Base-by-base conservation (phyloP, 768 basidiomycete genomes). In the Cystofilobasidium macerans region DNA sequence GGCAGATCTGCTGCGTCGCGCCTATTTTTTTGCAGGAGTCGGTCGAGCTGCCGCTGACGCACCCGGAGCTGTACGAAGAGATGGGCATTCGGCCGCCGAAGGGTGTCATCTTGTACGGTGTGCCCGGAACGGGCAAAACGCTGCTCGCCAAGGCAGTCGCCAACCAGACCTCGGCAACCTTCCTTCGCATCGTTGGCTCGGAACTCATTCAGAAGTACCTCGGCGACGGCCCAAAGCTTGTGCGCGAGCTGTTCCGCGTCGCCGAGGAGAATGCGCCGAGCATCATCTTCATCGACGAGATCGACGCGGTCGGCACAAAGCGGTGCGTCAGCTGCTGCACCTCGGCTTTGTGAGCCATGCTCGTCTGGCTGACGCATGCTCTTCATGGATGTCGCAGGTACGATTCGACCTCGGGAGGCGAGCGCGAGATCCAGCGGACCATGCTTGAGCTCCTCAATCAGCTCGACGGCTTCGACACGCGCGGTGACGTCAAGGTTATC, bases 51-150 rank as follows among this genome's bases (percentile, higher is more conserved):
- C 95, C 95, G 0, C 80, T 99, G 28, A 98, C 94, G 12, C 95
- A 98, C 75, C 95, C 95, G 3, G 95, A 99, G 74, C 78, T 98
- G 43, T 99, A 98, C 78, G 94, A 98, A 77, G 94, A 98, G 80
- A 98, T 99, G 95, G 95, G 95, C 64, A 98, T 99, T 77, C 88
- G 88, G 72, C 95, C 94, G n/a, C 95, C 95, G 26, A 98, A 98
- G 76, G 95, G 95, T 78, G 94, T 99, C 74, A 98, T 99, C 70
- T 83, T 99, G 1, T 99, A 98, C 73, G 95, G 95, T 70, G 94
- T 94, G 3, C 95, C 95, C 0, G 95, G 95, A 63, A 98, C 94
- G 16, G 95, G 95, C 63, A 99, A 99, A 79, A 99, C 95, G 0
- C 83, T 99, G 0, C 83, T 99, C 2, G 95, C 95, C 22, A 97